These are phyloP conservation scores for Teratosphaeria zuluensis DNA, from an alignment of 2,329 filamentous ascomycete species.

Conservation along the genomic window DNA sequence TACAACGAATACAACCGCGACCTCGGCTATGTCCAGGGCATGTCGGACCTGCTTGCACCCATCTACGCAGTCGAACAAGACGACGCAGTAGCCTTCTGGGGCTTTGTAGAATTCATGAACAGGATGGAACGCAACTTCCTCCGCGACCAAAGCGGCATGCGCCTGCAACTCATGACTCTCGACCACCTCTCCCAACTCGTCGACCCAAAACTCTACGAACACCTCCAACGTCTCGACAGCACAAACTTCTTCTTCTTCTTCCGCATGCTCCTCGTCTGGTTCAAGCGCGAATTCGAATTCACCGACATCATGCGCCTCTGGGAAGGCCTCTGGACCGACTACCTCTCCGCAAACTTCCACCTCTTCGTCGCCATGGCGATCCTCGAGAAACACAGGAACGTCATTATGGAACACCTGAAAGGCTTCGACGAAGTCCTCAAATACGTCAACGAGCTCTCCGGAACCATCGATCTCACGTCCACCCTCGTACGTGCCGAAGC, in stretches of 20 bases:
- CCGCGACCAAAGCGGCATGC: conserved; percentile 92
- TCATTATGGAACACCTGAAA: conserved; percentile 88
- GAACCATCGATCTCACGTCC: conserved; percentile 80
- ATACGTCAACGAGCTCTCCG: conserved; percentile 94
- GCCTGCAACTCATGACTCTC: conserved; percentile 76
- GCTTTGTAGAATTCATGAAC: conserved; percentile 90
- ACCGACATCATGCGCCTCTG: conserved; percentile 75
- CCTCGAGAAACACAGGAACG: conserved; percentile 86
- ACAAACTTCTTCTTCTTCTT: conserved; percentile 99
- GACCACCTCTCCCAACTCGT: conserved; percentile 95
- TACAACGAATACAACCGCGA: conserved; percentile 98
- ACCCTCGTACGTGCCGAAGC: conserved; percentile 81
- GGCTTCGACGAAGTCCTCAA: conserved; percentile 97
- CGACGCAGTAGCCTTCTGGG: conserved; percentile 95
- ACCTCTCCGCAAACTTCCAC: conserved; percentile 79
- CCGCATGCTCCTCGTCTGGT: conserved; percentile 97
- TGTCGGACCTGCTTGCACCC: conserved; percentile 92
- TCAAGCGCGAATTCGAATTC: conserved; percentile 95
- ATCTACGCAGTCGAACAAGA: conserved; percentile 97
- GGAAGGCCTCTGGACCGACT: conserved; percentile 94
- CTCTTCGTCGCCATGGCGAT: conserved; percentile 91
- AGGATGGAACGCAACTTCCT: conserved; percentile 97
- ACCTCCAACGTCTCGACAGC: conserved; percentile 80
- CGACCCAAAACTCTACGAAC: conserved; percentile 87
- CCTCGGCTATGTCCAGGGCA: conserved; percentile 94